Percentiles rank a stretch among this genome's conserved stretches.
phyloP scores from a whole-genome alignment of 2,329 filamentous ascomycete species.

The Aspergillus pseudotamarii region DNA sequence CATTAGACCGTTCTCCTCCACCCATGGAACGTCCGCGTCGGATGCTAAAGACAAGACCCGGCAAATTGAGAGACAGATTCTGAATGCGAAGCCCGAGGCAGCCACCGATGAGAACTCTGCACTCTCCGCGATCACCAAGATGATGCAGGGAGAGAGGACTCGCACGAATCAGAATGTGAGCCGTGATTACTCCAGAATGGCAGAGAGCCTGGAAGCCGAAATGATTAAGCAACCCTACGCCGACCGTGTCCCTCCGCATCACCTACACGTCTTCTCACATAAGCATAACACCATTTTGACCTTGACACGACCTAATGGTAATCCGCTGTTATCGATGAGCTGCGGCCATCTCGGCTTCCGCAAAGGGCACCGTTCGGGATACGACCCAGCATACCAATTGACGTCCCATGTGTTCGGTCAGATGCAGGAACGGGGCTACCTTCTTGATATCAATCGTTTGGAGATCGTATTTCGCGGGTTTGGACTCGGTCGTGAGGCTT shows the following conservation, averaged over 20 bases:
- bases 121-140: constrained; percentile 32
- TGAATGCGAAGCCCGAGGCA: constrained; percentile 25
- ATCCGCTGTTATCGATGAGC: constrained; percentile 77
- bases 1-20: constrained; percentile 38
- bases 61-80: constrained; percentile 33
- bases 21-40: constrained; percentile 24
- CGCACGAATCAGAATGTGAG: constrained; percentile 23
- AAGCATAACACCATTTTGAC: constrained; percentile 97
- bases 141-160: constrained; percentile 33
- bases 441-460: constrained; percentile 72
- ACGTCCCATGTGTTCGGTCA: constrained; percentile 79
- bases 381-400: constrained; percentile 91
- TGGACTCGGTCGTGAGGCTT: constrained; percentile 82
- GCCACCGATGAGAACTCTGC: constrained; percentile 26
- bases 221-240: constrained; percentile 40
- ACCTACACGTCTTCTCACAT: constrained; percentile 82
- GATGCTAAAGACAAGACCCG: constrained; percentile 22
- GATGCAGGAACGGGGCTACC: constrained; percentile 79
- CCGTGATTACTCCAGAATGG: constrained; percentile 35
- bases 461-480: constrained; percentile 86
- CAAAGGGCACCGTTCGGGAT: constrained; percentile 77
- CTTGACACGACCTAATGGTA: constrained; percentile 77
- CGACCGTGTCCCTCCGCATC: constrained; percentile 62
- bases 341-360: constrained; percentile 90
- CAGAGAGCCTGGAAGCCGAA: constrained; percentile 37